phyloP scores from a whole-genome alignment of 2,329 filamentous ascomycete species.

The Phaeosphaeriaceae sp. region DNA sequence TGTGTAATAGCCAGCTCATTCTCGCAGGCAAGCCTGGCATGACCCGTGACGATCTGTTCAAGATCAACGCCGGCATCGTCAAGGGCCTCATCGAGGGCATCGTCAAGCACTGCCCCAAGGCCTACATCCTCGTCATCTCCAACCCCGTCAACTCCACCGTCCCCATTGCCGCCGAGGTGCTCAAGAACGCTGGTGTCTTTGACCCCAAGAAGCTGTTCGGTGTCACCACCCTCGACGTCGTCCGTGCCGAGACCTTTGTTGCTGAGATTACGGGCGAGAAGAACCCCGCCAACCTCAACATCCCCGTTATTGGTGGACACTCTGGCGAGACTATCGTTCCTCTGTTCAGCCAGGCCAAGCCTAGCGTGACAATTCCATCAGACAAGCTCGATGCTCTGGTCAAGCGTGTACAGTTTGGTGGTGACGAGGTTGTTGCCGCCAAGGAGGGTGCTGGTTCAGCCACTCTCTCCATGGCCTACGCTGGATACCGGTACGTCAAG shows the following conservation, averaged over 20 bases:
- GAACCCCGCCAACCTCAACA: slow-evolving; percentile 80
- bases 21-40: slow-evolving; percentile 91
- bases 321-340: slow-evolving; percentile 98
- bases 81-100: slow-evolving; percentile 89
- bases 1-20: slow-evolving; percentile 18
- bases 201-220: slow-evolving; percentile 95
- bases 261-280: slow-evolving; percentile 82
- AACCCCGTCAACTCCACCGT: slow-evolving; percentile 99
- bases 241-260: slow-evolving; percentile 96
- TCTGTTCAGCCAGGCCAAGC: slow-evolving; percentile 90
- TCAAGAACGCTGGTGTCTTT: slow-evolving; percentile 92
- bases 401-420: slow-evolving; percentile 96
- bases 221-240: slow-evolving; percentile 98
- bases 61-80: slow-evolving; percentile 98
- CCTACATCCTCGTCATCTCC: slow-evolving; percentile 95
- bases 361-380: slow-evolving; percentile 78
- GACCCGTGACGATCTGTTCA: slow-evolving; percentile 99
- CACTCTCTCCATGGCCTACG: slow-evolving; percentile 93
- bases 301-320: slow-evolving; percentile 96
- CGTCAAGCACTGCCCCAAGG: slow-evolving; percentile 88
- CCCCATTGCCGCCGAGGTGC: slow-evolving; percentile 94
- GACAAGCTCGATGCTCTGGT: slow-evolving; percentile 92
- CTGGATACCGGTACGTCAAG: slow-evolving; percentile 79
- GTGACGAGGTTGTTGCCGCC: slow-evolving; percentile 95
- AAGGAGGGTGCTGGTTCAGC: slow-evolving; percentile 92